Conservation (phyloP, 371 early-diverging fungal species). For the Rhizopus sp. region DNA sequence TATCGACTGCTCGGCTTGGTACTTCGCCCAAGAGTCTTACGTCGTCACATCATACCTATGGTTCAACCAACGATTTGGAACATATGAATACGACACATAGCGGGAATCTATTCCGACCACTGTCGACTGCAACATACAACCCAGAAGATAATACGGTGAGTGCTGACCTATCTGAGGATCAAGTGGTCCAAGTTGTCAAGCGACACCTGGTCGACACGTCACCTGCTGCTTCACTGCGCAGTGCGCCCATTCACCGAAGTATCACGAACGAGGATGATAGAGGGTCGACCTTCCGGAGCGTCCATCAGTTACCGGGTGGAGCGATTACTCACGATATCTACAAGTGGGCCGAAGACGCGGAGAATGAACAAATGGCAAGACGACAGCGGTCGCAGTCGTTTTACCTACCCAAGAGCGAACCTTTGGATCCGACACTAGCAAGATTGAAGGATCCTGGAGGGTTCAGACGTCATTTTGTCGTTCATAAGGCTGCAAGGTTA, state of each 20-base stretch:
- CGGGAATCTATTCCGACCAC: constrained; percentile 32
- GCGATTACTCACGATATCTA: constrained; percentile 64
- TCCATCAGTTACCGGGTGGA: constrained; percentile 53
- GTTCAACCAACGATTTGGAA: constrained; percentile 38
- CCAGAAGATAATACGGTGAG: constrained; percentile 44
- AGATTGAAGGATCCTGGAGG: constrained; percentile 79
- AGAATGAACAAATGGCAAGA: constrained; percentile 34
- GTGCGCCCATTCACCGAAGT: constrained; percentile 22
- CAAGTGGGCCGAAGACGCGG: constrained; percentile 53
- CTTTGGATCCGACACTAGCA: constrained; percentile 39
- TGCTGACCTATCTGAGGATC: constrained; percentile 62
- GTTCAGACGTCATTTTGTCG: constrained; percentile 87
- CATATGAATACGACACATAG: constrained; percentile 29
- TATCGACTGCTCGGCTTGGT: constrained; percentile 38
- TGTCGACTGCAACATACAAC: constrained; percentile 38
- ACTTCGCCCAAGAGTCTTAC: constrained; percentile 34
- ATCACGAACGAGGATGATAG: constrained; percentile 15
- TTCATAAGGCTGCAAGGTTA: constrained; percentile 68
- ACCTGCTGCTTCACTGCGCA: constrained; percentile 30
- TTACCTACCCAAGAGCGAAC: constrained; percentile 33
- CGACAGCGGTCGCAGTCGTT: constrained; percentile 46
- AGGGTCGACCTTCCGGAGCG: constrained; percentile 18
- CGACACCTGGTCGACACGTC: constrained; percentile 64
- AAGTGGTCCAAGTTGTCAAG: constrained; percentile 68
- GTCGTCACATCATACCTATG: constrained; percentile 31